Conservation (phyloP, 352 stramenopile genomes). For the Globisporangium cylindrosporum region DNA sequence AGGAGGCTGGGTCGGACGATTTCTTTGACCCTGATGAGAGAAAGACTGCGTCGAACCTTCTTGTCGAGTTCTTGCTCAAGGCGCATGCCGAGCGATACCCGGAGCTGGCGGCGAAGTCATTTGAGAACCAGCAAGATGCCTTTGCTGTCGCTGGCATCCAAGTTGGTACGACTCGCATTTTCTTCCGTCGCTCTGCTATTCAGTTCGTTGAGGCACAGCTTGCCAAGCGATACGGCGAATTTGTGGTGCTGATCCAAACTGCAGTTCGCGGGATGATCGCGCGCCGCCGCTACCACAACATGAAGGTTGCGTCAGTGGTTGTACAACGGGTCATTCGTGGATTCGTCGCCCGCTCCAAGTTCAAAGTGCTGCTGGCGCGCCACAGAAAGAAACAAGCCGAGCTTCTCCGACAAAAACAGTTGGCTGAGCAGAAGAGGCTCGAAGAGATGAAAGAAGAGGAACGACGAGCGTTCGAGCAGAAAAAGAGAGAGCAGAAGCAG, state of each 20-base stretch:
- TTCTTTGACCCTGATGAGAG: constrained; percentile 51
- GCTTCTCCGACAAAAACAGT: constrained; percentile 35
- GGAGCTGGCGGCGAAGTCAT: constrained; percentile 33
- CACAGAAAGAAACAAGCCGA: constrained; percentile 45
- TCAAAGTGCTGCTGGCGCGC: constrained; percentile 44
- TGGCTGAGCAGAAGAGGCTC: constrained; percentile 29
- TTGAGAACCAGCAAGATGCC: constrained; percentile 42
- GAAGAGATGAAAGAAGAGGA: constrained; percentile 26
- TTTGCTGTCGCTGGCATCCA: constrained; percentile 61
- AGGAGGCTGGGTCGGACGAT: constrained; percentile 44
- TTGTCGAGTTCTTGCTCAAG: constrained; percentile 68
- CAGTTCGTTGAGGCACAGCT: constrained; percentile 86
- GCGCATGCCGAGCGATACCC: constrained; percentile 70
- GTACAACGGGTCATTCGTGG: constrained; percentile 66
- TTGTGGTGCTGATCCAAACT: constrained; percentile 83
- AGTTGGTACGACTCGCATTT: constrained; percentile 77
- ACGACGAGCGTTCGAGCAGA: constrained; percentile 19
- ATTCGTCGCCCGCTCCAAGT: constrained; percentile 57
- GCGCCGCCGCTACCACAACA: constrained; percentile 43
- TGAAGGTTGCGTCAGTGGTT: constrained; percentile 39
- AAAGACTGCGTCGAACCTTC: constrained; percentile 46
- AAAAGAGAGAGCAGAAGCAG: constrained; percentile 15
- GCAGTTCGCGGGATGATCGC: constrained; percentile 57
- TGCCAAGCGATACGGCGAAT: constrained; percentile 82
- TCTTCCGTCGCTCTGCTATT: constrained; percentile 81